phyloP scores from a whole-genome alignment of 179 eudicot genomes.

The Silene noctiflora region DNA sequence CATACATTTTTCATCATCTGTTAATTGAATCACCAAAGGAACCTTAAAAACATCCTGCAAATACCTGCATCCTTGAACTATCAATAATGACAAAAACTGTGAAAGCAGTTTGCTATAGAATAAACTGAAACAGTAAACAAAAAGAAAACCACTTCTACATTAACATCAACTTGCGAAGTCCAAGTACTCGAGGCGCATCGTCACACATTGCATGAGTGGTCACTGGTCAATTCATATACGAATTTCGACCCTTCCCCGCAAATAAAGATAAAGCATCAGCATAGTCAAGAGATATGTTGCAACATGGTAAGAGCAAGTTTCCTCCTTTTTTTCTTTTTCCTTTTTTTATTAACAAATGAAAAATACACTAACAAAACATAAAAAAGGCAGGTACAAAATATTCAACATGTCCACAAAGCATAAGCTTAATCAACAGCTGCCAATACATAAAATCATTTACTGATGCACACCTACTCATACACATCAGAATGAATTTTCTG shows the following conservation, averaged over 20 bases:
- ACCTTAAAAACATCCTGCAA: slow-evolving; percentile 98
- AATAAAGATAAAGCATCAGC: background rate
- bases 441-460: background rate
- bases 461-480: background rate
- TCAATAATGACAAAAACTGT: slow-evolving; percentile 18
- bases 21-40: slow-evolving; percentile 89
- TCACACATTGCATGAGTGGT: background rate
- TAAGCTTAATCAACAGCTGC: background rate
- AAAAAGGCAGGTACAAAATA: background rate
- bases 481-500: background rate
- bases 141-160: background rate
- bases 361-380: background rate
- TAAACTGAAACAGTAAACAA: background rate
- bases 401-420: background rate
- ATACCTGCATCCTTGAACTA: slow-evolving; percentile 53
- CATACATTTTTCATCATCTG: slow-evolving; percentile 99
- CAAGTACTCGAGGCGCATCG: background rate
- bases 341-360: background rate
- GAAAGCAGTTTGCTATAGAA: slow-evolving; percentile 1
- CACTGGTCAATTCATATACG: background rate
- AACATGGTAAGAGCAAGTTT: background rate
- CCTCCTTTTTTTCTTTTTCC: background rate
- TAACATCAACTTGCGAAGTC: too few relatives aligned
- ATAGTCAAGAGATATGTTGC: background rate
- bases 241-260: background rate